These are phyloP conservation scores for Sordaria brevicollis DNA, from an alignment of 495 filamentous ascomycete genomes.

Conservation along the genomic window DNA sequence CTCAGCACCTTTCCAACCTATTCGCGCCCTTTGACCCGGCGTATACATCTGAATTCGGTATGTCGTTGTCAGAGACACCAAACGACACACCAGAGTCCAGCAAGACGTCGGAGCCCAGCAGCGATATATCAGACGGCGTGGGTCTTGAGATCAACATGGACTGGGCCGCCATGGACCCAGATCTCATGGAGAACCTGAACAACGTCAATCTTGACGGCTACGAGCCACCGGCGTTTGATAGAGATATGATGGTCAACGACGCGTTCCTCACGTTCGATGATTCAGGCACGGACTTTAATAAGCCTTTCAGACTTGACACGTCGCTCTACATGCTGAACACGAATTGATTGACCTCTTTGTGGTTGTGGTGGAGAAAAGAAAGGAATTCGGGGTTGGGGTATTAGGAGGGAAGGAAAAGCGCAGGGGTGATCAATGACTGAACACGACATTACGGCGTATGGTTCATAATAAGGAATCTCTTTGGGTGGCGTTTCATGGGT, in stretches of 20 bases:
- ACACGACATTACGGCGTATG: neutral
- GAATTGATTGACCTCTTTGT: slow-evolving; percentile 10
- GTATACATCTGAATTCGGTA: slow-evolving; percentile 33
- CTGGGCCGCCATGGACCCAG: slow-evolving; percentile 31
- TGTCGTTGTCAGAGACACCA: slow-evolving; percentile 38
- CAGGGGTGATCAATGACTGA: neutral
- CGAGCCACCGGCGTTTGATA: slow-evolving; percentile 10
- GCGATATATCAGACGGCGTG: slow-evolving; percentile 40
- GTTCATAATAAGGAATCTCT: neutral
- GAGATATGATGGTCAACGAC: slow-evolving; percentile 2
- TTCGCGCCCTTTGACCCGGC: slow-evolving; percentile 20
- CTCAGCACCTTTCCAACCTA: slow-evolving; percentile 30
- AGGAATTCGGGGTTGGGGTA: neutral
- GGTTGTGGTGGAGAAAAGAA: slow-evolving; percentile 2
- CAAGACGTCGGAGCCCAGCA: slow-evolving; percentile 44
- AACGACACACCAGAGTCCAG: slow-evolving; percentile 48
- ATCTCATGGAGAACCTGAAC: slow-evolving; percentile 23
- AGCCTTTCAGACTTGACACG: slow-evolving; percentile 32
- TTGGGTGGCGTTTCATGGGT: neutral
- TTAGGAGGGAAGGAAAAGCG: neutral
- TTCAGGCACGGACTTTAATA: slow-evolving; percentile 25
- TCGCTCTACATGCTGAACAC: slow-evolving; percentile 33
- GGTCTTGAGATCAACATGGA: slow-evolving; percentile 32
- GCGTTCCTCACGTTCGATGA: neutral
- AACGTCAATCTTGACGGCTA: slow-evolving; percentile 20